Evolutionary conservation across 805 yeast genomes (phyloP), one percentile per base, ranked within the genome.

Genomic region (Hanseniaspora valbyensis): DNA sequence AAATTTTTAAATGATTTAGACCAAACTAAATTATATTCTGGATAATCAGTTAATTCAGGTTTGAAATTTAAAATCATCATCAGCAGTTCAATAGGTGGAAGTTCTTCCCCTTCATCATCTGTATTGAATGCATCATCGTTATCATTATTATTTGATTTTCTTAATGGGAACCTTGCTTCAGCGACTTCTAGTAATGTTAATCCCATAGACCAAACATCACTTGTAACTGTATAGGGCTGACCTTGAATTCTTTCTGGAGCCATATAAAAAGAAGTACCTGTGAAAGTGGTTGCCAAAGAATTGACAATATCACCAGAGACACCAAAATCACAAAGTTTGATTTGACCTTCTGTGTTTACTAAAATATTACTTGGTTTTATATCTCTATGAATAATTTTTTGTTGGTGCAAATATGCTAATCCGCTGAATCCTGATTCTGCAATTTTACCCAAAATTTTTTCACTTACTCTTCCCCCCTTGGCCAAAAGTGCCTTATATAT

Each of bases 241-340:
- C 96, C 96, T 69, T 85, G 85, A 46, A 92, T 90, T 58, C 98
- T 74, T 65, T 92, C 98, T 0, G 98, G 98, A 0, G 98, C 97
- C 98, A 92, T 92, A 65, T 92, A 92, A 63, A 86, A 90, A 10
- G 95, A 89, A 0, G 98, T 92, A 2, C 98, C 98, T 0, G 96
- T 92, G 61, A 89, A 92, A 0, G 98, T 92, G 1, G 95, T 86
- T 1, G 97, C 97, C 42, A 92, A 70, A 0, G 96, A 87, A 64
- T 92, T 83, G 29, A 90, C 95, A 18, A 92, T 95, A 61, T 87
- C 96, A 10, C 98, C 98, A 61, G 95, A 82, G 25, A 92, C 98
- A 19, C 98, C 98, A 69, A 92, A 92, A 67, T 92, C 98, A 67
- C 97, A 90, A 48, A 92, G 69, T 63, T 92, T 92, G 46, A 90